These are phyloP conservation scores for Metarhizium rileyi DNA, from an alignment of 2,329 filamentous ascomycete genomes.

Conservation along the genomic window DNA sequence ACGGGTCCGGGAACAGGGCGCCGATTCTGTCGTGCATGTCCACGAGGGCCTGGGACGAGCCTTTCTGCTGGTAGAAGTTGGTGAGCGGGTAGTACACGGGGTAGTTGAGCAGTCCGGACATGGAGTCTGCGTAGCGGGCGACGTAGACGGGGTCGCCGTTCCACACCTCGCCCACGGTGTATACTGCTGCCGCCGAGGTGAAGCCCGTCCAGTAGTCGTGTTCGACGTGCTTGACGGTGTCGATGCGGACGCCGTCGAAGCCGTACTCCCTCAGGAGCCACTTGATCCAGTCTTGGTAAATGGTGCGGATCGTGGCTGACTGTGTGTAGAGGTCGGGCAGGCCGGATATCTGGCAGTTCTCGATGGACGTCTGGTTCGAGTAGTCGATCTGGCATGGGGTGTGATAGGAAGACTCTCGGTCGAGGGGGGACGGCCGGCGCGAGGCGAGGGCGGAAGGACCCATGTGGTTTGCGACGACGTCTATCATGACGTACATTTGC, in stretches of 20 bases:
- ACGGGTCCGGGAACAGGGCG: slow-evolving; percentile 30
- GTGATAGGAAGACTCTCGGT: slow-evolving; percentile 50
- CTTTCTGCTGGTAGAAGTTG: slow-evolving; percentile 27
- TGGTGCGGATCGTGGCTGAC: slow-evolving; percentile 32
- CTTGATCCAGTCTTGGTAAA: slow-evolving; percentile 50
- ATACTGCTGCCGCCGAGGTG: slow-evolving; percentile 43
- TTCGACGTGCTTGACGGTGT: slow-evolving; percentile 53
- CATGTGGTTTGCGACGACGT: slow-evolving; percentile 51
- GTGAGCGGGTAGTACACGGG: slow-evolving; percentile 36
- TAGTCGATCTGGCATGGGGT: slow-evolving; percentile 49
- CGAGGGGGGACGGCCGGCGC: slow-evolving; percentile 32
- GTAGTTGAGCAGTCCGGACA: slow-evolving; percentile 55
- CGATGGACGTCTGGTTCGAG: slow-evolving; percentile 34
- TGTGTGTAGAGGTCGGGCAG: slow-evolving; percentile 55
- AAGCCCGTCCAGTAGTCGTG: slow-evolving; percentile 49
- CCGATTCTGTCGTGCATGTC: slow-evolving; percentile 28
- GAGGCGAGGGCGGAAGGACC: slow-evolving; percentile 40
- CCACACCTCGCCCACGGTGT: slow-evolving; percentile 51
- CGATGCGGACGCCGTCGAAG: slow-evolving; percentile 52
- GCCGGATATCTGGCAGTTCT: slow-evolving; percentile 44
- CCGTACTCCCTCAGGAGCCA: slow-evolving; percentile 48
- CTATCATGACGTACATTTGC: slow-evolving; percentile 47
- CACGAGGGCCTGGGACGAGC: slow-evolving; percentile 28
- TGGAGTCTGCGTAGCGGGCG: slow-evolving; percentile 40
- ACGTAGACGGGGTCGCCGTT: slow-evolving; percentile 42